A percentile compares a stretch with the other conserved stretches of the same genome.
Evolutionary conservation across 805 yeast genomes (phyloP).

Genomic region (Soucietia sequanensis): DNA sequence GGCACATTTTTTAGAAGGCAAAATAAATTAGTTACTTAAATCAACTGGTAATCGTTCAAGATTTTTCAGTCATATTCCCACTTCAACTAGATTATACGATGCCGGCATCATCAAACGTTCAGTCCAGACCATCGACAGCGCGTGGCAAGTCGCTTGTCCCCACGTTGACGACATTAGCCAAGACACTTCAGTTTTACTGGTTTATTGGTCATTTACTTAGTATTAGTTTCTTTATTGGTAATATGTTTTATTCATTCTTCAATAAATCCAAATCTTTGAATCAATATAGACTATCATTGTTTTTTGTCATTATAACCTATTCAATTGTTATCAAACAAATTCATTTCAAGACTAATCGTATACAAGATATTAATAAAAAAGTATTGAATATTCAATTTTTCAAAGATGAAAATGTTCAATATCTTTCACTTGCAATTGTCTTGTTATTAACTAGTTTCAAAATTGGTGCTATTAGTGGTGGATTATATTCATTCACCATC

Average conservation of each 20-base stretch:
- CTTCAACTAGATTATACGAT: too few relatives aligned
- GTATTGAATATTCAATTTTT: constrained; percentile 16
- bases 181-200: constrained; percentile 70
- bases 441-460: constrained; percentile 27
- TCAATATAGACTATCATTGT: constrained; percentile 36
- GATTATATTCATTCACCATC: constrained; percentile 33
- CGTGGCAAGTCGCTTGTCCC: constrained; percentile 5
- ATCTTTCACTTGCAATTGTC: constrained; percentile 30
- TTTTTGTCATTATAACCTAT: constrained; percentile 59
- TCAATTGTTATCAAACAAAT: constrained; percentile 61
- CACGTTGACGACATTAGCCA: constrained; percentile 8
- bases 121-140: too few relatives aligned
- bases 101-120: not conserved
- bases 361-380: too few relatives aligned
- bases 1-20: too few relatives aligned
- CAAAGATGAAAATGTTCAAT: constrained; percentile 43
- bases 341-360: constrained; percentile 37
- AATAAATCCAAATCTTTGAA: constrained; percentile 22
- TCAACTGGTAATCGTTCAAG: too few relatives aligned
- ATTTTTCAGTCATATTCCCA: too few relatives aligned
- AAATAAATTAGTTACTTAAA: too few relatives aligned
- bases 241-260: constrained; percentile 44
- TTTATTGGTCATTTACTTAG: constrained; percentile 59
- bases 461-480: constrained; percentile 38
- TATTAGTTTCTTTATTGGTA: constrained; percentile 38